Evolutionary conservation across 1,139 yeast species (phyloP), one percentile per base, ranked within the genome.

Genomic region (Nadsonia commutata): DNA sequence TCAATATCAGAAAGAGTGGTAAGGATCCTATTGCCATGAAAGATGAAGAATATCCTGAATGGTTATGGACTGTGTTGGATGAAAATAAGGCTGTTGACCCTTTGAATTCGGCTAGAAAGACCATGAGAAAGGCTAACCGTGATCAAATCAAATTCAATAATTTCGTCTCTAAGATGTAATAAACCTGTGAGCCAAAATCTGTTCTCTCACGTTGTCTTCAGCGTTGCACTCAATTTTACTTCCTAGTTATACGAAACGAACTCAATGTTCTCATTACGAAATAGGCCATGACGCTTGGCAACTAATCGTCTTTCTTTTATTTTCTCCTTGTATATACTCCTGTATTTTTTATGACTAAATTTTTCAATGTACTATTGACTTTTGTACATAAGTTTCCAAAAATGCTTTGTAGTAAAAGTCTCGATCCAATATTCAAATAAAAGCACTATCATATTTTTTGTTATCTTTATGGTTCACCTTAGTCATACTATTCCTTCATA

Each of bases 11-110:
- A 57, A 86, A 86, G 59, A 69, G 72, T 36, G 94, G 93, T 19
- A 76, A 79, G 49, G 95, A 86, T 52, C 90, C 94, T n/a, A 78
- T 85, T 5, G 97, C 98, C 2, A 64, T 80, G 45, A 83, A 80
- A 49, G 97, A 90, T 57, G 67, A 70, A 37, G 95, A 88, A 55
- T 90, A 90, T 57, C 98, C 98, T 2, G 84, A 72, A 41, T 90
- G 97, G 97, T 71, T 90, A 47, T 90, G 98, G 98, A 75, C 71
- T n/a, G 69, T 84, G 48, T 71, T 86, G 40, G 94, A 86, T 58
- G 70, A 69, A 37, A 70, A 70, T 31, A 76, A 72, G 55, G 73
- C 70, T 38, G 65, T 65, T 2, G 80, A 83, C 53, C 77, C 81
- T 41, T 72, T 80, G 57, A 75, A 70, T 54, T 70, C 76, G 66